Conservation (phyloP, 2,329 filamentous ascomycete species). For the Arachnopeziza araneosa region DNA sequence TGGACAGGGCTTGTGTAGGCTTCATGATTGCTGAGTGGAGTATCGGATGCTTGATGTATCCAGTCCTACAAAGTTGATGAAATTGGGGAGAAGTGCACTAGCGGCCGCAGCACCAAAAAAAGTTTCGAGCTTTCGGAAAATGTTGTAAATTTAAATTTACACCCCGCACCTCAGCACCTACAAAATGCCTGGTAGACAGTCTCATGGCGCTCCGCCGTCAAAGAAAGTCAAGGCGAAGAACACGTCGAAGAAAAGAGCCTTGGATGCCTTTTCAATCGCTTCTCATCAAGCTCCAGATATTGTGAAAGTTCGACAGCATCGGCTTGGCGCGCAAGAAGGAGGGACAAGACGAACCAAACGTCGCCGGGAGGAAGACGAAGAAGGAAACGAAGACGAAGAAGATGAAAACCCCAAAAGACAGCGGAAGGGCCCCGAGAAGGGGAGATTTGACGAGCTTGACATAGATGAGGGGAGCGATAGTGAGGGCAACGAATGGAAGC, state of each 20-base stretch:
- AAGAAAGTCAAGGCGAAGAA: constrained; percentile 35
- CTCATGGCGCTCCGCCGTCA: constrained; percentile 27
- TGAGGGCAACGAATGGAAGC: constrained; percentile 62
- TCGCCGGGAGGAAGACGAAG: constrained; percentile 38
- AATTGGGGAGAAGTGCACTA: not conserved
- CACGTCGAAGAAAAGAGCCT: constrained; percentile 39
- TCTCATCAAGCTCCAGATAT: constrained; percentile 48
- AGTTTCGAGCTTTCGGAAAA: not conserved
- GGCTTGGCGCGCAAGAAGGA: constrained; percentile 49
- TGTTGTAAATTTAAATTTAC: not conserved
- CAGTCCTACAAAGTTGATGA: not conserved
- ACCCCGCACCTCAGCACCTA: not conserved
- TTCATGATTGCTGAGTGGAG: constrained; percentile 43
- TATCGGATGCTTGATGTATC: not conserved
- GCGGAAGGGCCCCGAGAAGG: constrained; percentile 24
- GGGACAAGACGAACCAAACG: constrained; percentile 34
- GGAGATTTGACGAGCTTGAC: constrained; percentile 37
- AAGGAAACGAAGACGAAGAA: constrained; percentile 37
- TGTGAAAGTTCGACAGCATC: constrained; percentile 47
- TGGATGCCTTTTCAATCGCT: constrained; percentile 61
- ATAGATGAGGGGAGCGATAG: constrained; percentile 59
- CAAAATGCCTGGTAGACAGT: constrained; percentile 33
- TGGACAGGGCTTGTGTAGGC: constrained; percentile 61
- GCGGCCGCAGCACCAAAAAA: not conserved
- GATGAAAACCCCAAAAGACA: constrained; percentile 34